Evolutionary conservation across 176 grass and related monocot genomes (phyloP).

Genomic region (Aegilops bicornis): DNA sequence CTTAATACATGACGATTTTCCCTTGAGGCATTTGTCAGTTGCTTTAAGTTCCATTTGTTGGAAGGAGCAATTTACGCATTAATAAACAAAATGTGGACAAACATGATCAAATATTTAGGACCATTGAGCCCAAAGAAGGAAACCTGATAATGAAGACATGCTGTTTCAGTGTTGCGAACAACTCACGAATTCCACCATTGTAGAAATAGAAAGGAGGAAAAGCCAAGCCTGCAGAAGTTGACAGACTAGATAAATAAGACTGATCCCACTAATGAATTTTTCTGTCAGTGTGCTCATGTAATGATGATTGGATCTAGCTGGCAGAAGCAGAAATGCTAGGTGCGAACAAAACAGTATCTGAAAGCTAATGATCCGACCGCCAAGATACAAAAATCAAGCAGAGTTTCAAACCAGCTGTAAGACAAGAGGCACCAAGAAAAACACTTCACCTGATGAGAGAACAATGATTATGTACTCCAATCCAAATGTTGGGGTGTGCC

Average conservation of each 20-base stretch:
- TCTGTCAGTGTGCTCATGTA: neutral
- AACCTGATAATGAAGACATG: constrained; percentile 96
- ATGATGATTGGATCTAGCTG: neutral
- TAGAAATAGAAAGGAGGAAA: constrained; percentile 99
- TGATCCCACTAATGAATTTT: neutral
- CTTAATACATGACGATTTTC: neutral
- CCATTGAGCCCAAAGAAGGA: neutral
- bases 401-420: neutral
- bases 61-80: constrained; percentile 5
- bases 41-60: neutral
- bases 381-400: neutral
- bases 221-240: constrained; percentile 71
- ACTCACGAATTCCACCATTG: constrained; percentile 83
- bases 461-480: constrained; percentile 89
- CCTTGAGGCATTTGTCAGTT: neutral
- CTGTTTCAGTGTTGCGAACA: constrained; percentile 75
- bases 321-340: constrained; percentile 17
- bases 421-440: neutral
- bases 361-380: constrained; percentile 3
- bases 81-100: neutral
- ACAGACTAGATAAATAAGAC: constrained; percentile 11
- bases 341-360: neutral
- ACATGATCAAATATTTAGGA: constrained; percentile 7
- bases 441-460: constrained; percentile 78
- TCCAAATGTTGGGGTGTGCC: constrained; percentile 79